phyloP scores from a whole-genome alignment of 2,329 filamentous ascomycete genomes.

The Chrysoporthe cubensis region DNA sequence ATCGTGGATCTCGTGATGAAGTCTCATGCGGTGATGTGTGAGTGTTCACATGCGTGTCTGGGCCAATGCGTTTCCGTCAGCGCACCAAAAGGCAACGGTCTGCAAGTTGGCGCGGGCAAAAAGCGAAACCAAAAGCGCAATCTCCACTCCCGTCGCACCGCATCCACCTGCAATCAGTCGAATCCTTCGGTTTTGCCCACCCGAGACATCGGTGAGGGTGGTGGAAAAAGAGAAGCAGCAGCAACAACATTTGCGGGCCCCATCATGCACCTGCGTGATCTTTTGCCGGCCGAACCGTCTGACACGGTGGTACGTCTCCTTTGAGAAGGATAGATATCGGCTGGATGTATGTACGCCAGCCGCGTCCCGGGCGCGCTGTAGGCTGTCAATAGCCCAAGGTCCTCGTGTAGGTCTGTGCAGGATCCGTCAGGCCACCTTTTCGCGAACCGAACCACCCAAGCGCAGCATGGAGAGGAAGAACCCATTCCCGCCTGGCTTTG shows the following conservation, averaged over 20 bases:
- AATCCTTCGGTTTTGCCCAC: conserved; percentile 11
- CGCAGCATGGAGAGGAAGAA: neutral
- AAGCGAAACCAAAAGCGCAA: neutral
- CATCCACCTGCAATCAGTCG: neutral
- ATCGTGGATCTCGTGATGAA: neutral
- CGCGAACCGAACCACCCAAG: neutral
- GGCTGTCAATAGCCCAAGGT: neutral
- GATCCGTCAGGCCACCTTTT: neutral
- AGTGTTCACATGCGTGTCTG: neutral
- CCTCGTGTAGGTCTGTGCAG: neutral
- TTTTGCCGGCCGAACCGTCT: neutral
- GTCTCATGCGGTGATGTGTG: neutral
- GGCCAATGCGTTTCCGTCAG: neutral
- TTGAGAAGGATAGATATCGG: neutral
- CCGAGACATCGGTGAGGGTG: conserved; percentile 8
- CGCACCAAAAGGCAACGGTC: neutral
- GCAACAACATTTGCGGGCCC: neutral
- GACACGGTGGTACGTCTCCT: neutral
- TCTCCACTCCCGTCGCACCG: neutral
- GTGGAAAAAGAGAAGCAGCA: neutral
- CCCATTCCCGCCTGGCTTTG: neutral
- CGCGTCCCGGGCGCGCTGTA: neutral
- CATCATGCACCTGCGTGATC: neutral
- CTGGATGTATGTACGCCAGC: neutral
- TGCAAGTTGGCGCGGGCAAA: neutral